Conservation (phyloP, 306 rosid species). For the Cucurbita argyrosperma region DNA sequence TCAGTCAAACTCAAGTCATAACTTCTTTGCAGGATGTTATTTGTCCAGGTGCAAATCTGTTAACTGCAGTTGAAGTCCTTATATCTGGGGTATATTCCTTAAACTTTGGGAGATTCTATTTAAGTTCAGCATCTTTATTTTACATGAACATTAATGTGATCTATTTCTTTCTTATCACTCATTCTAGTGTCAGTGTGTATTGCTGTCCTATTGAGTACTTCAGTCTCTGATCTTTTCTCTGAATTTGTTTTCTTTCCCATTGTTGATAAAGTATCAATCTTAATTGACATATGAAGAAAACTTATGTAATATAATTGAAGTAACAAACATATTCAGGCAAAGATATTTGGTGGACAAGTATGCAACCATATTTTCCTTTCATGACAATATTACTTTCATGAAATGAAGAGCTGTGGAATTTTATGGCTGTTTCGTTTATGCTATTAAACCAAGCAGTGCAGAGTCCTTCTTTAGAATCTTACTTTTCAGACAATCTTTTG, state of each 20-base stretch:
- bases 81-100: slow-evolving; percentile 75
- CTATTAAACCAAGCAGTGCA: background rate
- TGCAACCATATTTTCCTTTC: background rate
- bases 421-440: background rate
- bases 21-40: slow-evolving; percentile 60
- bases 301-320: background rate
- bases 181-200: background rate
- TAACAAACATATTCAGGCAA: background rate
- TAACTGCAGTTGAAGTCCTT: slow-evolving; percentile 75
- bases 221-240: background rate
- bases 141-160: background rate
- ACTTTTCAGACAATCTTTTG: slow-evolving; percentile 12
- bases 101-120: slow-evolving; percentile 9
- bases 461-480: background rate
- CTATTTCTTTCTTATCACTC: background rate
- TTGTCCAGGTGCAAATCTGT: slow-evolving; percentile 85
- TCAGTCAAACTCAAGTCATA: background rate
- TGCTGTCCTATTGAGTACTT: background rate
- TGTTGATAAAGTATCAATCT: background rate
- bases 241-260: background rate
- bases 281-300: background rate
- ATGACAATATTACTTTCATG: background rate
- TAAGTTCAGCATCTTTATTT: background rate
- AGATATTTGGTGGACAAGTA: background rate
- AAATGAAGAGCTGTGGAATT: background rate